These are phyloP conservation scores for Sonneratia caseolaris DNA, from an alignment of 345 rosid genomes.

Conservation along the genomic window DNA sequence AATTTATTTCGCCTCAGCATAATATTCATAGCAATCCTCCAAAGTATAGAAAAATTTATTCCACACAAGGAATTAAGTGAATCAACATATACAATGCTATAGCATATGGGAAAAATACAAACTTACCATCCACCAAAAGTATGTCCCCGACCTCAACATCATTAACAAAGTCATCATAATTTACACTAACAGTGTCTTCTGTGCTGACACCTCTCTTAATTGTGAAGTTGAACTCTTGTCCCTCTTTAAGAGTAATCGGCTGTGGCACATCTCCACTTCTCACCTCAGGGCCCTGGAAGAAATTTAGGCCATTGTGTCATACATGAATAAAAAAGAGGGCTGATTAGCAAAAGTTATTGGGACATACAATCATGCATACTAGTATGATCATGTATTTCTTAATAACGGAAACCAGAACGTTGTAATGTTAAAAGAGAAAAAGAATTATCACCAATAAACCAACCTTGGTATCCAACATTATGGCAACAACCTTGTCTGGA, in stretches of 20 bases:
- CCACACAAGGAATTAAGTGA: background rate
- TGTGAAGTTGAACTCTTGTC: constrained; percentile 85
- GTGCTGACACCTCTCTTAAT: constrained; percentile 71
- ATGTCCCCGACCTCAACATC: constrained; percentile 86
- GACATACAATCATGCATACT: background rate
- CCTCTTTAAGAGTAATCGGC: constrained; percentile 65
- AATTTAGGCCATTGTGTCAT: background rate
- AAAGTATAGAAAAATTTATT: background rate
- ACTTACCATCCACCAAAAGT: constrained; percentile 80
- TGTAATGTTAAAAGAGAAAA: background rate
- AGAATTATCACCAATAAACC: background rate
- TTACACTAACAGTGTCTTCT: constrained; percentile 78
- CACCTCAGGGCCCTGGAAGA: constrained; percentile 89
- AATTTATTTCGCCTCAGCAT: background rate
- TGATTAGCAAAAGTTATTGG: background rate
- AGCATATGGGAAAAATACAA: background rate
- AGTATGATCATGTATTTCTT: background rate
- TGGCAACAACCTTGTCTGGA: constrained; percentile 69
- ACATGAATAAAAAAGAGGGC: too few relatives aligned
- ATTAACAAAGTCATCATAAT: constrained; percentile 81
- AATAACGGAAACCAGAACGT: background rate
- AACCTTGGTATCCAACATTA: constrained; percentile 97
- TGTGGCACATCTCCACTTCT: constrained; percentile 94
- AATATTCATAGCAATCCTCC: background rate
- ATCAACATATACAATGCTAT: background rate